Base-by-base conservation (phyloP, 768 basidiomycete species). In the Naganishia vaughanmartiniae region DNA sequence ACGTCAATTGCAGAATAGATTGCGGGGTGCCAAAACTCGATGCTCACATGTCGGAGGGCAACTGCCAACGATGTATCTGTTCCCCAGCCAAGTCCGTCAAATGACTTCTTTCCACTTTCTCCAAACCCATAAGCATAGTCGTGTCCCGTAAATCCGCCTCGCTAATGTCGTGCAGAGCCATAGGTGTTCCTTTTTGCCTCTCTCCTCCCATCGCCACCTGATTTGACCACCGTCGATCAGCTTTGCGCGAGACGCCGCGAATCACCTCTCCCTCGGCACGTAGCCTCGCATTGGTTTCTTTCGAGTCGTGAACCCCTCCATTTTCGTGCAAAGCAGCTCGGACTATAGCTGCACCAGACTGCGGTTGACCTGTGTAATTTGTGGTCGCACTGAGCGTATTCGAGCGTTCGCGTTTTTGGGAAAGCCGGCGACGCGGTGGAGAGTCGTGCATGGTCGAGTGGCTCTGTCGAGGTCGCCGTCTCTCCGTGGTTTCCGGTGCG, bases 41-140 rank as follows among this genome's bases (percentile, higher is more conserved):
- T 11, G 45, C 69, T 36, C 53, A 70, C 69, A 45, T 31, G 4
- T 65, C 36, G 0, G 24, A 45, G 11, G 63, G 54, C 17, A 71
- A 10, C 17, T 33, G 24, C 67, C 51, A 68, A 30, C 71, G 57
- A 33, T 66, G 30, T 33, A 81, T 67, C 51, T 73, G 65, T 28
- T 79, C 74, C 67, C 78, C 36, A 5, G 77, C 73, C 19, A 78
- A 36, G 33, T 78, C 78, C 54, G 77, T 75, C 60, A 73, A 56
- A 26, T 42, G 39, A 17, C 36, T 65, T 46, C 72, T 55, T 42
- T 77, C 76, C 39, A 76, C 76, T 57, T 73, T 67, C 39, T 79
- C 77, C 19, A 81, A 39, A 26, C 80, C 80, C 76, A 79, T 77
- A 68, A 81, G 67, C 80, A 81, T 81, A 17, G 80, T 81, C 2